phyloP scores from a whole-genome alignment of 352 stramenopile species.

The Phytophthora rubi region DNA sequence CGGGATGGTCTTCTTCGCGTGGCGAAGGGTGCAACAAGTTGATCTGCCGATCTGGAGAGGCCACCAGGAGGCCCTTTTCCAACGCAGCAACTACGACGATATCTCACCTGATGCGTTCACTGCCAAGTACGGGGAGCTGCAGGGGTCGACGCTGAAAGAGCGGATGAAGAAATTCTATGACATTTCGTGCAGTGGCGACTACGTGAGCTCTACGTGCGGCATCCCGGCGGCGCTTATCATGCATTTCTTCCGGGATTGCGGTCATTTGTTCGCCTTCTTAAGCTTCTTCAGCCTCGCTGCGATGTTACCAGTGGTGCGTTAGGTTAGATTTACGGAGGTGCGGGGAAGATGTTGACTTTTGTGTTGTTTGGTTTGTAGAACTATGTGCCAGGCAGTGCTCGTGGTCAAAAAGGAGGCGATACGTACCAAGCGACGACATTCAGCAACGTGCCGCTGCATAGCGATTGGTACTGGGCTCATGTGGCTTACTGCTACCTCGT shows the following conservation, averaged over 20 bases:
- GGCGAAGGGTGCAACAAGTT: conserved; percentile 57
- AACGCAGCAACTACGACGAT: conserved; percentile 77
- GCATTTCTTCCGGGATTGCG: conserved; percentile 72
- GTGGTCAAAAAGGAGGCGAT: conserved; percentile 36
- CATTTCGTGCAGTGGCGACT: conserved; percentile 54
- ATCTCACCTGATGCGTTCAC: conserved; percentile 47
- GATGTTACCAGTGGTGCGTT: conserved; percentile 79
- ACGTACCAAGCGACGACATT: conserved; percentile 84
- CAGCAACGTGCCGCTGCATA: conserved; percentile 82
- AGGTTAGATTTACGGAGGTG: conserved; percentile 18
- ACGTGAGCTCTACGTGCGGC: conserved; percentile 68
- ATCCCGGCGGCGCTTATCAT: conserved; percentile 72
- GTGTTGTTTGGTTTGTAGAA: conserved; percentile 48
- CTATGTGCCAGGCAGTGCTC: conserved; percentile 62
- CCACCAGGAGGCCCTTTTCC: conserved; percentile 67
- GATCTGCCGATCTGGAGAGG: conserved; percentile 71
- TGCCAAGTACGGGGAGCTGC: conserved; percentile 57
- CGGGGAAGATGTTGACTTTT: not conserved
- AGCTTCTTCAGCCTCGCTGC: conserved; percentile 71
- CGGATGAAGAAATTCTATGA: conserved; percentile 57
- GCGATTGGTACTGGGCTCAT: conserved; percentile 81
- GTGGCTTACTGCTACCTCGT: conserved; percentile 82
- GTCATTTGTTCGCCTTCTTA: conserved; percentile 64
- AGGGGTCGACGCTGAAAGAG: conserved; percentile 42
- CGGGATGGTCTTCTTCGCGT: conserved; percentile 69